Conservation (phyloP, 257 asterid genomes). For the Thymus quinquecostatus region DNA sequence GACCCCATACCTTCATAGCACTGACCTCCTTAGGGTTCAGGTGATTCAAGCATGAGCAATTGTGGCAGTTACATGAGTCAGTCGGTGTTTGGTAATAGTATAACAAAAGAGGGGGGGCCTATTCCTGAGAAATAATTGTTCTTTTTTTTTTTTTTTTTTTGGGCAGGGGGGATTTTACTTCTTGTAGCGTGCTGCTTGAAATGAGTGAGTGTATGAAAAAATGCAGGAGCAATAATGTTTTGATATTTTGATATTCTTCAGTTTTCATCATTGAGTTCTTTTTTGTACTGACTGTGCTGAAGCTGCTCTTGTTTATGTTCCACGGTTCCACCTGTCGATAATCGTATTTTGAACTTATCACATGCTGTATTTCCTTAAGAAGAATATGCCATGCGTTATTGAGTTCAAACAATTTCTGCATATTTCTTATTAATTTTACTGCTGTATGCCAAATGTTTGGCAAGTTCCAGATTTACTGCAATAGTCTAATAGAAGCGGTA, state of each 20-base stretch:
- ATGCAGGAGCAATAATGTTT: background rate
- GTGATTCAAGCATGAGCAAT: background rate
- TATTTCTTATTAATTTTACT: background rate
- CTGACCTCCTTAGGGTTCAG: background rate
- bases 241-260: background rate
- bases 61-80: background rate
- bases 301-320: background rate
- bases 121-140: no score
- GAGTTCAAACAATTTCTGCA: background rate
- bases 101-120: no score
- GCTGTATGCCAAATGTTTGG: background rate
- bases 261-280: background rate
- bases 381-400: background rate
- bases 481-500: background rate
- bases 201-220: background rate
- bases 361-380: background rate
- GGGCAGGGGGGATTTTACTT: background rate
- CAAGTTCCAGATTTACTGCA: no score
- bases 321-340: slow-evolving; percentile 9
- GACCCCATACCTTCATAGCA: no score
- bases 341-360: slow-evolving; percentile 3
- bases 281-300: background rate
- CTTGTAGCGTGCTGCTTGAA: slow-evolving; percentile 2
- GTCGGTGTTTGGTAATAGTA: background rate
- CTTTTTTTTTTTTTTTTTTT: no score